Conservation (phyloP, 2,329 filamentous ascomycete species). For the Xylariales sp. region DNA sequence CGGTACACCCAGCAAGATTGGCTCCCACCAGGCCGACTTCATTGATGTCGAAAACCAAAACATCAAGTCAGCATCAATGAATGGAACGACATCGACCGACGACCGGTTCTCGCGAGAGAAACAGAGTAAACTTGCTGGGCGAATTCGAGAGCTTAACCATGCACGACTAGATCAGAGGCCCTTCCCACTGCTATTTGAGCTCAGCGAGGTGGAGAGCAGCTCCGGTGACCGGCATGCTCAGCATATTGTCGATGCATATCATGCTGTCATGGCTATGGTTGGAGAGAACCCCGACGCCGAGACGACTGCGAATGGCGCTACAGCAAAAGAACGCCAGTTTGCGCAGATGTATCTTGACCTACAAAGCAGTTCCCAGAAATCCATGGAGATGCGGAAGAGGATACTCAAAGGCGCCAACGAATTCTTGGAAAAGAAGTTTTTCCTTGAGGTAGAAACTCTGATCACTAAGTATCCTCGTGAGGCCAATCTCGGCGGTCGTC, state of each 20-base stretch:
- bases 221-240: conserved; percentile 66
- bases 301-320: conserved; percentile 54
- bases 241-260: conserved; percentile 77
- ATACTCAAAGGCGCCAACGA: conserved; percentile 75
- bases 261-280: conserved; percentile 73
- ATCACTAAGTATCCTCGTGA: conserved; percentile 83
- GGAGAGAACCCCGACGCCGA: conserved; percentile 63
- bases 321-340: conserved; percentile 71
- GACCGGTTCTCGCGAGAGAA: conserved; percentile 78
- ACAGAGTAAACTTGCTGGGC: conserved; percentile 74
- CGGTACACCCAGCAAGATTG: conserved; percentile 67
- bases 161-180: conserved; percentile 61
- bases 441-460: conserved; percentile 68
- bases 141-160: conserved; percentile 73
- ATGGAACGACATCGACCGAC: conserved; percentile 53
- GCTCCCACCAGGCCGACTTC: conserved; percentile 60
- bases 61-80: conserved; percentile 39
- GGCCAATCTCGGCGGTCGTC: conserved; percentile 83
- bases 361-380: conserved; percentile 56
- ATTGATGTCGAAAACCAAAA: conserved; percentile 61
- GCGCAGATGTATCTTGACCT: conserved; percentile 74
- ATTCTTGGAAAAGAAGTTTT: conserved; percentile 79
- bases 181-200: conserved; percentile 71
- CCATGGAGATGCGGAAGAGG: conserved; percentile 66
- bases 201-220: conserved; percentile 68